These are phyloP conservation scores for Xylariaceae sp. DNA, from an alignment of 2,329 filamentous ascomycete species.

Conservation along the genomic window DNA sequence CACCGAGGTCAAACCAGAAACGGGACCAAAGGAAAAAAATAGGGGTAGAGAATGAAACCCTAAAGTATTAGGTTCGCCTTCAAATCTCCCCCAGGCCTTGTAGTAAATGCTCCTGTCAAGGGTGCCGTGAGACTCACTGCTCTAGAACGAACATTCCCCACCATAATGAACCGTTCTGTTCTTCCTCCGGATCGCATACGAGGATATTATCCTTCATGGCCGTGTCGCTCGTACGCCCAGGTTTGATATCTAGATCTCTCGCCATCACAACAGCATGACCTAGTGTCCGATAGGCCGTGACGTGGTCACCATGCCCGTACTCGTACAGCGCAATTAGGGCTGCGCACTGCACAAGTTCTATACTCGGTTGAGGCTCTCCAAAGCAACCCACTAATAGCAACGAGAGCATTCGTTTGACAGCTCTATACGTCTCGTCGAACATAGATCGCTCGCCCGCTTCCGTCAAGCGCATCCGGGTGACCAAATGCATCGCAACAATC, in stretches of 20 bases:
- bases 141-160: slow-evolving; percentile 50
- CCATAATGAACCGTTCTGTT: slow-evolving; percentile 46
- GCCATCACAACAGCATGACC: slow-evolving; percentile 45
- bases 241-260: slow-evolving; percentile 40
- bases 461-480: slow-evolving; percentile 43
- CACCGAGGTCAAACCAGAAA: background rate
- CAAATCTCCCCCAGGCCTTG: background rate
- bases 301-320: slow-evolving; percentile 47
- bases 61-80: background rate
- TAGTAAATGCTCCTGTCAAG: background rate
- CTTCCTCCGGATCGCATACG: slow-evolving; percentile 34
- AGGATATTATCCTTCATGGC: slow-evolving; percentile 33
- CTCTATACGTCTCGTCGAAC: slow-evolving; percentile 44
- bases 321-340: slow-evolving; percentile 47
- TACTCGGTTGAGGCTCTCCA: slow-evolving; percentile 35
- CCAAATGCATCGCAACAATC: slow-evolving; percentile 48
- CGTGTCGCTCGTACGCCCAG: slow-evolving; percentile 40
- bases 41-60: background rate
- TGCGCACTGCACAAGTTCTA: slow-evolving; percentile 46
- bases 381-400: slow-evolving; percentile 40
- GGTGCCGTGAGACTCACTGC: slow-evolving; percentile 37
- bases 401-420: slow-evolving; percentile 43
- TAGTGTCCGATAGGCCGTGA: slow-evolving; percentile 46
- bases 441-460: slow-evolving; percentile 41
- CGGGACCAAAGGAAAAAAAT: background rate